phyloP scores from a whole-genome alignment of 148 eudicot genomes.

The Beta vulgaris region DNA sequence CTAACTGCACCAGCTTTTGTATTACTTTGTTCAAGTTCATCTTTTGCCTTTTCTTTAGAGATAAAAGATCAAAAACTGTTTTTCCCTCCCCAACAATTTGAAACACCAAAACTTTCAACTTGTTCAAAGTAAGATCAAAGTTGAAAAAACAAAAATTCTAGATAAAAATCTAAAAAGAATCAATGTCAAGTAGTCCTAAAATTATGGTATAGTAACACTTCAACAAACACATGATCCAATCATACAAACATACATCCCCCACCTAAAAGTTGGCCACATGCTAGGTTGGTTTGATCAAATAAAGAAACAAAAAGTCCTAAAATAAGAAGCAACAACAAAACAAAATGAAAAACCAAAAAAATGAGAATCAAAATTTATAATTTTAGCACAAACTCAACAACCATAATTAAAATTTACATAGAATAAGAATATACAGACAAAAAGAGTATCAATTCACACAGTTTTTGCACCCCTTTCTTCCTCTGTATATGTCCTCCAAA shows the following conservation, averaged over 20 bases:
- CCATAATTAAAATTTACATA: constrained; percentile 25
- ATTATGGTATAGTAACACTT: not conserved
- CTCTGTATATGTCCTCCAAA: constrained; percentile 30
- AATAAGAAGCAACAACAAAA: not conserved
- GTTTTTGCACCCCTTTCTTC: constrained; percentile 20
- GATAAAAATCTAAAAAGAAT: not conserved
- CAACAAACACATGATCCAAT: constrained; percentile 29
- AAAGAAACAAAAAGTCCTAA: not conserved
- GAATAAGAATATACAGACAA: constrained; percentile 33
- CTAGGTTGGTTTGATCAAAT: constrained; percentile 14
- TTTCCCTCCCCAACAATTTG: constrained; percentile 7
- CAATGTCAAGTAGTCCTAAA: not conserved
- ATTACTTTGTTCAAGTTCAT: no score
- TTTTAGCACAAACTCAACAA: constrained; percentile 24
- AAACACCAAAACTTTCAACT: not conserved
- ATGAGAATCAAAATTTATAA: not conserved
- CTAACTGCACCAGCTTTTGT: no score
- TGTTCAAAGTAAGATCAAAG: not conserved
- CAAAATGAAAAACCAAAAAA: not conserved
- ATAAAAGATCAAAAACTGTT: not conserved
- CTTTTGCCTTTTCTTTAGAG: not conserved
- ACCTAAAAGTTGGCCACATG: constrained; percentile 31
- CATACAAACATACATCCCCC: constrained; percentile 26
- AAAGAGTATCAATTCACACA: constrained; percentile 31
- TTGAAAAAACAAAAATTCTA: not conserved